Conservation (phyloP, 768 basidiomycete genomes). For the Mycena sanguinolenta region DNA sequence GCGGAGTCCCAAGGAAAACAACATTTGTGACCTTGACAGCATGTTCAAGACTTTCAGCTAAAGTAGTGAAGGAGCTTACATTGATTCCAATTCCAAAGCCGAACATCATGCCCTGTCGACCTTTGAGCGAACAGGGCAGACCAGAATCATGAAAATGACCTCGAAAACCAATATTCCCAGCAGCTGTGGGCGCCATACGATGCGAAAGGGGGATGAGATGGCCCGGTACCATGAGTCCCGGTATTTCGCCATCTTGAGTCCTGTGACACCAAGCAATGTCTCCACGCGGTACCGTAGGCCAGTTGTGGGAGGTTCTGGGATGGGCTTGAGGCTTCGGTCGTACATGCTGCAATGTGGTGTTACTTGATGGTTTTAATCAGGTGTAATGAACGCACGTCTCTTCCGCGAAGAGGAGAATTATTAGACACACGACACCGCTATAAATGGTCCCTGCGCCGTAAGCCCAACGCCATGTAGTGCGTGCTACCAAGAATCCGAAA, state of each 20-base stretch:
- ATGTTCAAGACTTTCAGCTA: background rate
- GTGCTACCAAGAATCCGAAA: conserved; percentile 72
- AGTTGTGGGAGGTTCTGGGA: conserved; percentile 55
- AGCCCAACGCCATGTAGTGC: conserved; percentile 72
- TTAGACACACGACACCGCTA: conserved; percentile 61
- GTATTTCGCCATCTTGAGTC: conserved; percentile 67
- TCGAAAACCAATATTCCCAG: conserved; percentile 66
- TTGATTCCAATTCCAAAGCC: conserved; percentile 78
- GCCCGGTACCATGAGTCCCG: conserved; percentile 64
- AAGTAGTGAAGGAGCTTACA: conserved; percentile 41
- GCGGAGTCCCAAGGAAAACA: conserved; percentile 69
- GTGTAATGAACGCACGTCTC: background rate
- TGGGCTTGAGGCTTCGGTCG: conserved; percentile 67
- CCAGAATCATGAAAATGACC: conserved; percentile 16
- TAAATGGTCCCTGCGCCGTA: conserved; percentile 77
- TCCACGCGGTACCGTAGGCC: conserved; percentile 66
- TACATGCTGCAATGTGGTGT: conserved; percentile 60
- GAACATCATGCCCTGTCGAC: conserved; percentile 58
- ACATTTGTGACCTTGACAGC: conserved; percentile 68
- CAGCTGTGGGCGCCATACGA: conserved; percentile 75
- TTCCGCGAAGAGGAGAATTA: conserved; percentile 53
- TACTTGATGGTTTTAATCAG: background rate
- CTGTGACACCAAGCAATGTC: conserved; percentile 72
- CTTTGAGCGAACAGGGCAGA: background rate
- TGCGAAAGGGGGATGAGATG: conserved; percentile 55